Evolutionary conservation across 345 rosid species (phyloP), one percentile per base, ranked within the genome.

Genomic region (Litchi chinensis): DNA sequence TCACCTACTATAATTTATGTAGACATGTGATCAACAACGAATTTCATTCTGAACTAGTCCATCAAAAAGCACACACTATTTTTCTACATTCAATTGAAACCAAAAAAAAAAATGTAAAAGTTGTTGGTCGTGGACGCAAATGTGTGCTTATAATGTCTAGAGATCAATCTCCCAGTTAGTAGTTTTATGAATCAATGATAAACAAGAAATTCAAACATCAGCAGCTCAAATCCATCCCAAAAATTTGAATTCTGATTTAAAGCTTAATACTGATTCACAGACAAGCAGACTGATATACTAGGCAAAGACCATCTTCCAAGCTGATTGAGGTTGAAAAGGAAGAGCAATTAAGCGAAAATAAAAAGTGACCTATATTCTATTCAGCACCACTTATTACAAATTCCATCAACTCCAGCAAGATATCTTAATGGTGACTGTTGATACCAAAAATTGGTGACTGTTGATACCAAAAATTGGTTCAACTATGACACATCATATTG

Each of bases 11-110:
- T 41, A 43, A 68, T 68, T 43, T 50, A 70, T 19, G 19, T 70
- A 52, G 28, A 15, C 52, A 46, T 68, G 40, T 15, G 62, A 71
- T 28, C 39, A 9, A 60, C 5, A 71, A 71, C 15, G 4, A 52
- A 52, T 54, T 40, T 52, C 5, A 52, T 48, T 28, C 62, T 16
- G 12, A 26, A 3, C 19, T 54, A 18, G 44, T 28, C 44, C 1
- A 54, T 71, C 75, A 54, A 71, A 71, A 52, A 8, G 37, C 41
- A 60, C 65, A 60, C 65, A 22, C 4, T 60, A 22, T 24, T 60
- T 22, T 7, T 22, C 65, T 10, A 19, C 24, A 60, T 19, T 60
- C 22, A 60, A 22, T 60, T 60, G 65, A n/a, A 60, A 60, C 0
- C 10, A 54, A 5, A 4, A 26, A 1, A 1, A 26, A 19, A 60